A percentile compares a stretch with the other conserved stretches of the same genome.
Conservation (phyloP, 2,329 filamentous ascomycete species). For the Trichoderma sp. region DNA sequence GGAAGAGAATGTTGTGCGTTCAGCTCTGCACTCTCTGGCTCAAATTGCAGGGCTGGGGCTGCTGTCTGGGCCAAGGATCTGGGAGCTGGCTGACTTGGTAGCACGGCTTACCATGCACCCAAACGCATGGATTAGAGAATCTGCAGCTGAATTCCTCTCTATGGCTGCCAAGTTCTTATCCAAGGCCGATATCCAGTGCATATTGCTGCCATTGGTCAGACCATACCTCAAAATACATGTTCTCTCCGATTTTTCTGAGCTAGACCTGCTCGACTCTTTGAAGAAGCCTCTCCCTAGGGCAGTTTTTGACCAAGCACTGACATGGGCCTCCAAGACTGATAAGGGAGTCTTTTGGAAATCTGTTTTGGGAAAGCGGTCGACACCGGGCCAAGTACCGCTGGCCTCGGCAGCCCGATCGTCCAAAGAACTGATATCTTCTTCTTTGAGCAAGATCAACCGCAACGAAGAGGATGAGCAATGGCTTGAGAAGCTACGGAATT, state of each 20-base stretch:
- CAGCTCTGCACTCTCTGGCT: conserved; percentile 82
- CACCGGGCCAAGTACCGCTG: conserved; percentile 63
- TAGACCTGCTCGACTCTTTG: conserved; percentile 75
- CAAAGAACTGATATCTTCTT: conserved; percentile 57
- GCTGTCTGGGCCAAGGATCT: conserved; percentile 79
- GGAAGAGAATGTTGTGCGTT: conserved; percentile 92
- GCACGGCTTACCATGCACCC: conserved; percentile 89
- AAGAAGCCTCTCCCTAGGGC: conserved; percentile 78
- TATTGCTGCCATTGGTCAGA: conserved; percentile 75
- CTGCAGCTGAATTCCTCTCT: conserved; percentile 80
- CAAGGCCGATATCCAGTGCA: conserved; percentile 78
- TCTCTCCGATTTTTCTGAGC: conserved; percentile 66
- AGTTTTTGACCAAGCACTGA: conserved; percentile 81
- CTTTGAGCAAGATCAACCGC: conserved; percentile 65
- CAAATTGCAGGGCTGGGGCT: conserved; percentile 86
- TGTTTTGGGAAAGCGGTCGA: conserved; percentile 63
- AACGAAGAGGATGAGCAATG: conserved; percentile 95
- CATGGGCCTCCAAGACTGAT: conserved; percentile 82
- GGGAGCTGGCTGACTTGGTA: conserved; percentile 84
- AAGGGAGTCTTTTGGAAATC: conserved; percentile 86
- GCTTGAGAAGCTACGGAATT: conserved; percentile 80
- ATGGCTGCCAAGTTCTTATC: conserved; percentile 75
- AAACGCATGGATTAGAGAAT: conserved; percentile 92
- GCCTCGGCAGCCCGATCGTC: conserved; percentile 57
- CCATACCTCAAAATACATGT: conserved; percentile 79